A percentile compares a stretch with the other conserved stretches of the same genome.
phyloP scores from a whole-genome alignment of 345 rosid genomes.

The Melaleuca quinquenervia region DNA sequence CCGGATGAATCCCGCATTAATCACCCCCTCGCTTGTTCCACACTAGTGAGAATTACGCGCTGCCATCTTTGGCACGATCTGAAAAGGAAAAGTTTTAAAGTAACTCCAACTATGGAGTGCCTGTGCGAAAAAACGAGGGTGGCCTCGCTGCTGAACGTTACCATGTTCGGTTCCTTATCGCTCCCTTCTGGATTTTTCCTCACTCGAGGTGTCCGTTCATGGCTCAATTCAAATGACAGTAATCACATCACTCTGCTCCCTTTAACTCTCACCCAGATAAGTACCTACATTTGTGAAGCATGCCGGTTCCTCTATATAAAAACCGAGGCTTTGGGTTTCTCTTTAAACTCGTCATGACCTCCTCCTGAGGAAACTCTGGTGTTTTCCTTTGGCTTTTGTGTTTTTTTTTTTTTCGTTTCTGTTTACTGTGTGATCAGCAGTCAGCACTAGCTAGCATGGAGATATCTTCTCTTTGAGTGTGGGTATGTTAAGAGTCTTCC shows the following conservation, averaged over 20 bases:
- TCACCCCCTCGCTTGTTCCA: neutral
- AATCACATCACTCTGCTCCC: neutral
- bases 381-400: neutral
- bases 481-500: neutral
- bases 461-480: neutral
- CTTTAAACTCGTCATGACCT: neutral
- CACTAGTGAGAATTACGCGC: neutral
- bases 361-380: neutral
- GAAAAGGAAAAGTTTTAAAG: neutral
- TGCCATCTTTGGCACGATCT: neutral
- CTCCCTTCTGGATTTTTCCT: neutral
- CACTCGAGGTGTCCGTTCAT: neutral
- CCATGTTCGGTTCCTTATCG: neutral
- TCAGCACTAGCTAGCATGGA: neutral
- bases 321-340: neutral
- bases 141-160: neutral
- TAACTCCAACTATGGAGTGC: neutral
- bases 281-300: neutral
- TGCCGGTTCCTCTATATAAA: neutral
- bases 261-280: neutral
- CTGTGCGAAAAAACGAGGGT: neutral
- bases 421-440: neutral
- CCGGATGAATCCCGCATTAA: neutral
- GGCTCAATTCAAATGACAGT: neutral
- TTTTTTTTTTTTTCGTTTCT: neutral